These are phyloP conservation scores for Erythrobasidium hasegawianum DNA, from an alignment of 1,284 basidiomycete species.

Conservation along the genomic window DNA sequence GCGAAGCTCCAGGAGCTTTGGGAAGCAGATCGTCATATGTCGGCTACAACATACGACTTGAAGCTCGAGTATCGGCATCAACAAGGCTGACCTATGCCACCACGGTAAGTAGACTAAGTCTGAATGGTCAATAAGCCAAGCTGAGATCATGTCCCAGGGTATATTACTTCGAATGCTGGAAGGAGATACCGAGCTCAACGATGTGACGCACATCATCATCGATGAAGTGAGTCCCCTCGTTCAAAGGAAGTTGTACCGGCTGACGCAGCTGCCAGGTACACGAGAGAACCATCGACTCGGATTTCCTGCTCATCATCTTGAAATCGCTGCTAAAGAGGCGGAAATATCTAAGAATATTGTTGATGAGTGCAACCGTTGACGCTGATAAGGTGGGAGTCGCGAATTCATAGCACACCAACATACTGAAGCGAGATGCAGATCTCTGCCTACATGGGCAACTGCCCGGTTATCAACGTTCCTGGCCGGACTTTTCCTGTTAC, in stretches of 20 bases:
- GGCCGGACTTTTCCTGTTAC: constrained; percentile 97
- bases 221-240: constrained; percentile 64
- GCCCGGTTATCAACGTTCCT: constrained; percentile 78
- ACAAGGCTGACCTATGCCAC: constrained; percentile 60
- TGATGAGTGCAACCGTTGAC: constrained; percentile 98
- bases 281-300: constrained; percentile 94
- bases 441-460: constrained; percentile 79
- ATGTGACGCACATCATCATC: constrained; percentile 84
- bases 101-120: constrained; percentile 60
- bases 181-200: constrained; percentile 78
- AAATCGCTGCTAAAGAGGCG: constrained; percentile 76
- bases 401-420: neutral
- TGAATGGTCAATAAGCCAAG: no score
- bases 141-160: constrained; percentile 60
- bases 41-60: constrained; percentile 91
- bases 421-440: constrained; percentile 62
- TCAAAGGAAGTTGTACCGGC: neutral
- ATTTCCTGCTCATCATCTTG: constrained; percentile 92
- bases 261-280: constrained; percentile 56
- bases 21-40: constrained; percentile 78
- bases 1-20: constrained; percentile 75
- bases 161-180: constrained; percentile 97
- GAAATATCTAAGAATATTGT: constrained; percentile 80
- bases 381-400: constrained; percentile 45
- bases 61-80: constrained; percentile 57